These are phyloP conservation scores for Hypomyces perniciosus DNA, from an alignment of 2,329 filamentous ascomycete genomes.

Conservation along the genomic window DNA sequence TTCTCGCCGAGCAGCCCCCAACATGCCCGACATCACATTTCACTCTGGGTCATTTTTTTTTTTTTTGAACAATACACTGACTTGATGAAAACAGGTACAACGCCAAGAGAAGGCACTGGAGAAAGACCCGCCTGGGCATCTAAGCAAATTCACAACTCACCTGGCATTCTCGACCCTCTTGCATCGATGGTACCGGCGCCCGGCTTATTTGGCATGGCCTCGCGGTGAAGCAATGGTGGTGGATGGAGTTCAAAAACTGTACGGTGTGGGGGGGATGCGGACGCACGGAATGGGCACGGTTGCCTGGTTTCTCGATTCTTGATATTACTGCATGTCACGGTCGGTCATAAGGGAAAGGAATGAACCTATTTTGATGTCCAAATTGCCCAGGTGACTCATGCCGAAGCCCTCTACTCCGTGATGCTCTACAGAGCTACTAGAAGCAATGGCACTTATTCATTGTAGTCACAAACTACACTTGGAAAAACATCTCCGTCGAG, in stretches of 20 bases:
- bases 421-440: neutral
- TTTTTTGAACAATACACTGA: neutral
- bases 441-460: neutral
- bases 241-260: slow-evolving; percentile 16
- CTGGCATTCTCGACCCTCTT: slow-evolving; percentile 15
- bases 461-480: neutral
- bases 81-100: slow-evolving; percentile 72
- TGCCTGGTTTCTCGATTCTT: slow-evolving; percentile 33
- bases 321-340: slow-evolving; percentile 41
- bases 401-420: neutral
- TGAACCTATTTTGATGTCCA: slow-evolving; percentile 27
- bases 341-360: slow-evolving; percentile 38
- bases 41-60: neutral
- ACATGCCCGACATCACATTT: neutral
- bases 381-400: neutral
- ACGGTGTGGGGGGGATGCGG: slow-evolving; percentile 22
- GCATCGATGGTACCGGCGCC: slow-evolving; percentile 17
- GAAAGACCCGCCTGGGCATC: slow-evolving; percentile 99
- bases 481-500: neutral
- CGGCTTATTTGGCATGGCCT: slow-evolving; percentile 22
- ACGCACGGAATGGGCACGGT: slow-evolving; percentile 26
- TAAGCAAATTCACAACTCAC: slow-evolving; percentile 52
- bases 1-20: neutral
- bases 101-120: slow-evolving; percentile 99
- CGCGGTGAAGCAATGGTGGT: slow-evolving; percentile 21